Conservation (phyloP, 352 stramenopile genomes). For the Elongisporangium senticosum region DNA sequence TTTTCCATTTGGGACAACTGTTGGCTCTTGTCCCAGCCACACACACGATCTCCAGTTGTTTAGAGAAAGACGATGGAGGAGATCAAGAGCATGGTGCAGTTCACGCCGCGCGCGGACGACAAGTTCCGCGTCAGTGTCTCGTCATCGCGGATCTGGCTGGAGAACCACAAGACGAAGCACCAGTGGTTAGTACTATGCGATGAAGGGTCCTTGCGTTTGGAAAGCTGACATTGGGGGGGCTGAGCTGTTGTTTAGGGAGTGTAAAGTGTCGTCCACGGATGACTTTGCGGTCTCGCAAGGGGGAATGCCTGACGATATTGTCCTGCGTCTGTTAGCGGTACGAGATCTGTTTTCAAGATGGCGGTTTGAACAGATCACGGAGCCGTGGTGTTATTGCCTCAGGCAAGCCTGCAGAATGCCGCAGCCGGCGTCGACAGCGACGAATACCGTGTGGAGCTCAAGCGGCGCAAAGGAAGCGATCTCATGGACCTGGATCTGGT, state of each 20-base stretch:
- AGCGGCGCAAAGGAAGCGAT: too few species aligned
- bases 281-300: slow-evolving; percentile 22
- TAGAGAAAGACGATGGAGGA: background rate
- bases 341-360: background rate
- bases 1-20: too few species aligned
- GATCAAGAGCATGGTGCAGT: background rate
- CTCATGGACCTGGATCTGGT: slow-evolving; percentile 4
- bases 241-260: slow-evolving; percentile 16
- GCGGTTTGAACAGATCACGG: too few species aligned
- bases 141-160: slow-evolving; percentile 3
- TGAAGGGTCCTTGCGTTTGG: too few species aligned
- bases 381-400: too few species aligned
- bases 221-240: background rate
- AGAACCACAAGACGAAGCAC: slow-evolving; percentile 4
- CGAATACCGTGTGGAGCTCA: too few species aligned
- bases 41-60: background rate
- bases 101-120: background rate
- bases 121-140: background rate
- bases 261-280: slow-evolving; percentile 15
- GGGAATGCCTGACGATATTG: slow-evolving; percentile 17
- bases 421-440: too few species aligned
- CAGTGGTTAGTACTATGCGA: slow-evolving; percentile 4
- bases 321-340: slow-evolving; percentile 22
- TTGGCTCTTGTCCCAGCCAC: too few species aligned
- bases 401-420: too few species aligned